A percentile compares a stretch with the other conserved stretches of the same genome.
These are phyloP conservation scores for Berberis thunbergii DNA, from an alignment of 164 flowering plant species.

Conservation along the genomic window DNA sequence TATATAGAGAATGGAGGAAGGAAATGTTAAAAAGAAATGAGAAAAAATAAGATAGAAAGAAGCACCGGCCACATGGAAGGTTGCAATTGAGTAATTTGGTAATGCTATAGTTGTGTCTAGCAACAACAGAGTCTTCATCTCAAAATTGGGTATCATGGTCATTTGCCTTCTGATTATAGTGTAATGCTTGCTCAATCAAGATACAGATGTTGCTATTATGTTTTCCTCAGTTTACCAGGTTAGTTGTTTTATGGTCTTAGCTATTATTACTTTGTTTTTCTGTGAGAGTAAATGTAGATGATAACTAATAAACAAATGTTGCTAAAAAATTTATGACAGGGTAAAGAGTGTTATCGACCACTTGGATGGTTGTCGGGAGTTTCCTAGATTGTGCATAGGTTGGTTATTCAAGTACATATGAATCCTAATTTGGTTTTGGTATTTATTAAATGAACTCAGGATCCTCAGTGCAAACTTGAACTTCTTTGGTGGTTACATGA, in stretches of 20 bases:
- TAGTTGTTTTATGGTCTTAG: background rate
- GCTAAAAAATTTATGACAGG: conserved; percentile 30
- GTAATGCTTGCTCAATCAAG: background rate
- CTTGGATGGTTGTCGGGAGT: conserved; percentile 65
- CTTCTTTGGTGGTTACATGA: background rate
- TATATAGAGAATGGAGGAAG: background rate
- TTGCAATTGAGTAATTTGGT: too few species aligned
- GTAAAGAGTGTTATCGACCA: conserved; percentile 81
- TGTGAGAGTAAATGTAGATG: background rate
- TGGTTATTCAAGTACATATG: conserved; percentile 12
- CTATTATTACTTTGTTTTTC: background rate
- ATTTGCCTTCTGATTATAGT: background rate
- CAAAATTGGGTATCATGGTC: background rate
- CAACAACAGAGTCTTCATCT: background rate
- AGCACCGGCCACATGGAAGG: too few species aligned
- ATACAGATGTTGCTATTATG: background rate
- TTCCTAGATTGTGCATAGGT: conserved; percentile 92
- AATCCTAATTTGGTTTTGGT: background rate
- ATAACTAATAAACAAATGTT: background rate
- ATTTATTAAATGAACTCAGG: background rate
- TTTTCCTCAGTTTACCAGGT: background rate
- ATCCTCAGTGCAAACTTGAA: background rate
- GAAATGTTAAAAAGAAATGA: background rate
- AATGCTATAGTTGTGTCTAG: too few species aligned
- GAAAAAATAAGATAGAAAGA: background rate